phyloP scores from a whole-genome alignment of 2,329 filamentous ascomycete genomes.

The Alternaria hordeiaustralica region DNA sequence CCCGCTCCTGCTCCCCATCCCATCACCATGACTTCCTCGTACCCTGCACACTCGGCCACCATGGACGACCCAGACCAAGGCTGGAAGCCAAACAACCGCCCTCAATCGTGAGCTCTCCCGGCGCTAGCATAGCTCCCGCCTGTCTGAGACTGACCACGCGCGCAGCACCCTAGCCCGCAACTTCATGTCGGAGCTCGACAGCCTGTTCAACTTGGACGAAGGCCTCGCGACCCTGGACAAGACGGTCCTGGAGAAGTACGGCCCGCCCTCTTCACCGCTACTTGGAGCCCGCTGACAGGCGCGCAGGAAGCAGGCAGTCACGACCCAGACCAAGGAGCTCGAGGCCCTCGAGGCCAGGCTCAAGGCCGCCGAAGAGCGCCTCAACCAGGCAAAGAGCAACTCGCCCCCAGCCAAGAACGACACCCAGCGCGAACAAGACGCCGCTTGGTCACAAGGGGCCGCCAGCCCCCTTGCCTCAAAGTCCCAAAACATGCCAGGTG shows the following conservation, averaged over 20 bases:
- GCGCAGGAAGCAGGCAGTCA: constrained; percentile 78
- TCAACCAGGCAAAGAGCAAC: constrained; percentile 54
- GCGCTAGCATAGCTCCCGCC: constrained; percentile 28
- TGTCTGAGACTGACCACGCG: constrained; percentile 34
- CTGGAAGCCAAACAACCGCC: constrained; percentile 81
- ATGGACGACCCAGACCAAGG: constrained; percentile 67
- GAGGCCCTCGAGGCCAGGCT: constrained; percentile 84
- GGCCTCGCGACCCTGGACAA: constrained; percentile 75
- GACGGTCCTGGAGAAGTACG: constrained; percentile 82
- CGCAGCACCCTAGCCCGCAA: constrained; percentile 82
- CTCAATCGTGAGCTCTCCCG: constrained; percentile 74
- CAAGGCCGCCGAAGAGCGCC: constrained; percentile 81
- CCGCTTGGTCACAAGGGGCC: constrained; percentile 38
- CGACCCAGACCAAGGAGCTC: constrained; percentile 77
- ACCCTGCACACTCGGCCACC: constrained; percentile 23
- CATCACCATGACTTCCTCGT: constrained; percentile 15
- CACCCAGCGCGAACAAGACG: constrained; percentile 35
- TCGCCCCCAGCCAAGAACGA: constrained; percentile 41
- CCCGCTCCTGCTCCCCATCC: constrained; percentile 7
- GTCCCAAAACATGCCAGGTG: constrained; percentile 38
- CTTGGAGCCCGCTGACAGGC: constrained; percentile 12
- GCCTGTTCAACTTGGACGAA: constrained; percentile 87
- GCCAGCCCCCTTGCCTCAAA: constrained; percentile 32
- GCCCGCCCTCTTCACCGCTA: neutral
- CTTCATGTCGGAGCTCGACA: constrained; percentile 85